Evolutionary conservation across 2,329 filamentous ascomycete genomes (phyloP), one percentile per base, ranked within the genome.

Genomic region (Trichoderma atroviride): DNA sequence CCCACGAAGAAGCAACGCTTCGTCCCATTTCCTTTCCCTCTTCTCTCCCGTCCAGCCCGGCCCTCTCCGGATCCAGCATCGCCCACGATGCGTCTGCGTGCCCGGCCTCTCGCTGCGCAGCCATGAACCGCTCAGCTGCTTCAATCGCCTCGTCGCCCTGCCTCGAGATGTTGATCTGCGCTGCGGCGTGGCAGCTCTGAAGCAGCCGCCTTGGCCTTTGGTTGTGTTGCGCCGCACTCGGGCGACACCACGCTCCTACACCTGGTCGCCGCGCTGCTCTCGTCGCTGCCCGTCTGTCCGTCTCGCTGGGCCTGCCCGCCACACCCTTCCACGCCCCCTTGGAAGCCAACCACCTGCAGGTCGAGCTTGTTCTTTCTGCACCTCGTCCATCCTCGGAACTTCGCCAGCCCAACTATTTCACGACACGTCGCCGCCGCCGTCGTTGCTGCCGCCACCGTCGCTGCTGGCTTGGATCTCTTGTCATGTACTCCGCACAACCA

Each of bases 381-480:
- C 78, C 78, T 79, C 79, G 77, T 77, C 79, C 77, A 79, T 78
- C 78, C 78, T 78, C 75, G 73, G 61, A 65, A 76, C 75, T 78
- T 74, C 76, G 75, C 74, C 81, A 83, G 77, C 79, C 84, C 85
- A 87, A 87, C 85, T 84, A 84, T 84, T 85, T 86, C 84, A 84
- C 85, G 85, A 87, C 85, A 87, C 86, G 85, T 87, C 82, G 84
- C 84, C 84, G 81, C 83, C 83, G 81, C 81, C 77, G 76, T 78
- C 79, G 76, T 78, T 78, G 80, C 78, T 78, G 77, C 77, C 77
- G 75, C 73, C 71, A 71, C 57, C 56, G 61, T 62, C 68, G 56
- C 63, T 70, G 69, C 72, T 76, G 74, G 72, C 70, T 73, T 73
- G 74, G 67, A 69, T 70, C 70, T 70, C 74, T 69, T 74, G 76